A percentile compares a stretch with the other conserved stretches of the same genome.
phyloP scores from a whole-genome alignment of 768 basidiomycete genomes.

The Tricholoma saponaceum region DNA sequence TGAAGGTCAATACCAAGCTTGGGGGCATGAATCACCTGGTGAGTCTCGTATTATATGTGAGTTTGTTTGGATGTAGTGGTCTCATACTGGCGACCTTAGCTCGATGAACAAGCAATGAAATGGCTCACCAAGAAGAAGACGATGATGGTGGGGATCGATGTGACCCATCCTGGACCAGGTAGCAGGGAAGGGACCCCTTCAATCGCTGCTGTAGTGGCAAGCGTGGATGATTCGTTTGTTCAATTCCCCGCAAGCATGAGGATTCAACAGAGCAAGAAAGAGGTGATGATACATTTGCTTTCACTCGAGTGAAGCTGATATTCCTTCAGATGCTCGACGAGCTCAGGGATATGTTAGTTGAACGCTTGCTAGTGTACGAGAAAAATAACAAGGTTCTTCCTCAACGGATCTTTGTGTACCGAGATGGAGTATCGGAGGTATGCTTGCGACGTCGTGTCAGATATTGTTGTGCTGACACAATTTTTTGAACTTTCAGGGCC shows the following conservation, averaged over 20 bases:
- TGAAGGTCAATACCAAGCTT: slow-evolving; percentile 82
- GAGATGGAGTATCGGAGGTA: slow-evolving; percentile 83
- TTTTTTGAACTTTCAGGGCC: slow-evolving; percentile 47
- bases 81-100: slow-evolving; percentile 21
- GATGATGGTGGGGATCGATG: slow-evolving; percentile 85
- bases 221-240: slow-evolving; percentile 61
- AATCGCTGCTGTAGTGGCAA: slow-evolving; percentile 81
- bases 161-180: slow-evolving; percentile 72
- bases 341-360: slow-evolving; percentile 62
- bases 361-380: slow-evolving; percentile 58
- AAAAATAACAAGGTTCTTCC: slow-evolving; percentile 56
- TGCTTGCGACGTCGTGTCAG: slow-evolving; percentile 11
- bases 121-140: slow-evolving; percentile 69
- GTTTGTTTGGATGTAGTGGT: not conserved
- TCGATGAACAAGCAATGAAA: slow-evolving; percentile 49
- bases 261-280: slow-evolving; percentile 54
- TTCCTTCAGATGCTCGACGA: slow-evolving; percentile 66
- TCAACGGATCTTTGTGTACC: slow-evolving; percentile 65
- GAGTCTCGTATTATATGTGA: slow-evolving; percentile 5
- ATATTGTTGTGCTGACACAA: not conserved
- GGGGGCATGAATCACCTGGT: slow-evolving; percentile 75
- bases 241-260: slow-evolving; percentile 76
- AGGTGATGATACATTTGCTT: slow-evolving; percentile 21
- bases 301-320: not conserved
- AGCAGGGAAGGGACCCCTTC: slow-evolving; percentile 73